Conservation (phyloP, 169 alveolate species). For the Plasmodium blacklocki region DNA sequence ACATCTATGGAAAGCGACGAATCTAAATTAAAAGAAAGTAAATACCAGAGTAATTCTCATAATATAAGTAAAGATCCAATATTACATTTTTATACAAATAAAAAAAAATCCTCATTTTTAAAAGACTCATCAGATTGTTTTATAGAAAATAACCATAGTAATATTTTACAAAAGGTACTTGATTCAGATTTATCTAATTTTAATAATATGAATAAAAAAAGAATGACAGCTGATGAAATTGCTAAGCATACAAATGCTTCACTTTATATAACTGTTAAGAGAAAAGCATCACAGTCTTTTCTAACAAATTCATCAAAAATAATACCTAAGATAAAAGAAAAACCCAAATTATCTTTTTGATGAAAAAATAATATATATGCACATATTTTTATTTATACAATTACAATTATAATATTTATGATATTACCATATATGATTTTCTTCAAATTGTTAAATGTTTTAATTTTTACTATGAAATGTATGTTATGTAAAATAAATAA, state of each 20-base stretch:
- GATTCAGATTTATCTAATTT: slow-evolving; percentile 40
- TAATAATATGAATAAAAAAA: slow-evolving; percentile 17
- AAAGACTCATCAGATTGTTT: slow-evolving; percentile 5
- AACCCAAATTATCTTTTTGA: neutral
- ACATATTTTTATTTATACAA: neutral
- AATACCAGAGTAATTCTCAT: neutral
- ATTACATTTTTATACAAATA: neutral
- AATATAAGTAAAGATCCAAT: slow-evolving; percentile 2
- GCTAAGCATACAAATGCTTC: slow-evolving; percentile 56
- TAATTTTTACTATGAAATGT: neutral
- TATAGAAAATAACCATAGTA: slow-evolving; percentile 12
- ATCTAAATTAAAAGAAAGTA: neutral
- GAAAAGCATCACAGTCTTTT: slow-evolving; percentile 32
- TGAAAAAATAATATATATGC: neutral
- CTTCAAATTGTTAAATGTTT: neutral
- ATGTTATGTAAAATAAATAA: too few relatives aligned
- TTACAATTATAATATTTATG: too few relatives aligned
- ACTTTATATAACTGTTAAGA: slow-evolving; percentile 46
- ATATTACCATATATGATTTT: too few relatives aligned
- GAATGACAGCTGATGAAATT: slow-evolving; percentile 61
- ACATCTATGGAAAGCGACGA: neutral
- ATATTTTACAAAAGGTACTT: slow-evolving; percentile 44
- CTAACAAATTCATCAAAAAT: slow-evolving; percentile 11
- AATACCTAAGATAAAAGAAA: neutral
- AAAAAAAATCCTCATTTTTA: slow-evolving; percentile 8